Evolutionary conservation across 2,329 filamentous ascomycete species (phyloP).

Genomic region (Periglandula ipomoeae): DNA sequence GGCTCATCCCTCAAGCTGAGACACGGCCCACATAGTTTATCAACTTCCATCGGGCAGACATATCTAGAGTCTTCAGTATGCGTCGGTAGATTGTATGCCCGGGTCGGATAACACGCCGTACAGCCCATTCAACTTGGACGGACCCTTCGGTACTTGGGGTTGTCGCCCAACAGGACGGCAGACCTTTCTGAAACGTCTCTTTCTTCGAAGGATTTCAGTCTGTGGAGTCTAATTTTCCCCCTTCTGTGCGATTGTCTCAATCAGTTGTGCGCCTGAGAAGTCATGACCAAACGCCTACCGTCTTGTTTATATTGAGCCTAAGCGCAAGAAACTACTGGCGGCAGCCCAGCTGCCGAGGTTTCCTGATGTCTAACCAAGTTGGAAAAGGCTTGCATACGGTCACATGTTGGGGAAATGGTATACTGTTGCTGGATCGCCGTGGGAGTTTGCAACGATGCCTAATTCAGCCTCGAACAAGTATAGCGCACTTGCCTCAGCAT

Average conservation of each 20-base stretch:
- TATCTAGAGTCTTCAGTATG: neutral
- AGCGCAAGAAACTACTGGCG: neutral
- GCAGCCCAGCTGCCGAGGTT: neutral
- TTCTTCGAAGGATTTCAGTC: neutral
- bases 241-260: no score
- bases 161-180: neutral
- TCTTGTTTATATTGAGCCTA: neutral
- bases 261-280: neutral
- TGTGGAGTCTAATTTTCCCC: conserved; percentile 1
- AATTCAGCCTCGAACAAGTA: neutral
- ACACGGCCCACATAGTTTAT: neutral
- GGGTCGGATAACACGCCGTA: neutral
- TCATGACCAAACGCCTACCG: neutral
- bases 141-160: neutral
- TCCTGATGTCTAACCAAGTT: neutral
- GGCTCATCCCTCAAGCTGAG: neutral
- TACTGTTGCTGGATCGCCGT: no score
- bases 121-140: no score
- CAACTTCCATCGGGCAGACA: neutral
- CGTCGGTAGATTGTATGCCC: neutral
- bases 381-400: neutral
- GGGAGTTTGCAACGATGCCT: neutral
- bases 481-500: neutral
- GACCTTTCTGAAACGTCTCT: neutral
- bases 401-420: no score